Evolutionary conservation across 805 yeast genomes (phyloP).

Genomic region (Candida boleticola): DNA sequence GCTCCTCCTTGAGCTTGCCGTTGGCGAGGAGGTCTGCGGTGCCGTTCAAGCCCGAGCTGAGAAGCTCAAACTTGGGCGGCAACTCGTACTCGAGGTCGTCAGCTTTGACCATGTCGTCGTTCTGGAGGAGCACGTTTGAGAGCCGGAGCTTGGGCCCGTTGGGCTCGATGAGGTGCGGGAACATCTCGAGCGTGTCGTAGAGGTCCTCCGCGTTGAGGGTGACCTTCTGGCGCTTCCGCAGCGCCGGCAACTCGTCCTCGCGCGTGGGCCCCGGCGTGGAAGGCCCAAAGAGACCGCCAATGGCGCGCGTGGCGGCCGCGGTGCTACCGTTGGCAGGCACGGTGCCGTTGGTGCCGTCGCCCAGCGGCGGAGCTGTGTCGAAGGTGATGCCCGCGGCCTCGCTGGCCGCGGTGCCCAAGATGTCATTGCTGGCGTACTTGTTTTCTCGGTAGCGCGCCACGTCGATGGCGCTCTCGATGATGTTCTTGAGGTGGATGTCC

Average conservation of each 20-base stretch:
- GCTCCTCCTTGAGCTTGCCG: constrained; percentile 2
- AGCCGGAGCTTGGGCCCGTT: constrained; percentile 58
- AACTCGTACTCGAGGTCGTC: constrained; percentile 30
- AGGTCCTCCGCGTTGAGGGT: constrained; percentile 66
- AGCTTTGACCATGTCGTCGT: constrained; percentile 46
- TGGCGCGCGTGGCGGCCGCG: neutral
- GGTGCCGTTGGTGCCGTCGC: neutral
- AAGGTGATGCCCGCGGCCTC: neutral
- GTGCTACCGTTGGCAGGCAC: constrained; percentile 1
- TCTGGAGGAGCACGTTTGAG: constrained; percentile 47
- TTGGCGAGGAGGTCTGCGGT: constrained; percentile 19
- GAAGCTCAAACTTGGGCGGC: constrained; percentile 24
- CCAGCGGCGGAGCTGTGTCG: constrained; percentile 13
- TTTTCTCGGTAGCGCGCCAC: constrained; percentile 60
- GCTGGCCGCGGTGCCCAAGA: constrained; percentile 10
- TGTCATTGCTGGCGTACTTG: constrained; percentile 38
- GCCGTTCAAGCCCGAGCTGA: constrained; percentile 4
- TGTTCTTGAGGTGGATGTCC: constrained; percentile 72
- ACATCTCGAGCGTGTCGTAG: constrained; percentile 58
- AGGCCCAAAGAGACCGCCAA: constrained; percentile 9
- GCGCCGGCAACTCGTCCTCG: constrained; percentile 20
- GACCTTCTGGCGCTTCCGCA: constrained; percentile 19
- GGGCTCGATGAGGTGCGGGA: constrained; percentile 69
- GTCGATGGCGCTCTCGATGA: constrained; percentile 74
- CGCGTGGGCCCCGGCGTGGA: constrained; percentile 6